phyloP scores from a whole-genome alignment of 1,284 basidiomycete species.

The Cryptococcus jaspeensis region DNA sequence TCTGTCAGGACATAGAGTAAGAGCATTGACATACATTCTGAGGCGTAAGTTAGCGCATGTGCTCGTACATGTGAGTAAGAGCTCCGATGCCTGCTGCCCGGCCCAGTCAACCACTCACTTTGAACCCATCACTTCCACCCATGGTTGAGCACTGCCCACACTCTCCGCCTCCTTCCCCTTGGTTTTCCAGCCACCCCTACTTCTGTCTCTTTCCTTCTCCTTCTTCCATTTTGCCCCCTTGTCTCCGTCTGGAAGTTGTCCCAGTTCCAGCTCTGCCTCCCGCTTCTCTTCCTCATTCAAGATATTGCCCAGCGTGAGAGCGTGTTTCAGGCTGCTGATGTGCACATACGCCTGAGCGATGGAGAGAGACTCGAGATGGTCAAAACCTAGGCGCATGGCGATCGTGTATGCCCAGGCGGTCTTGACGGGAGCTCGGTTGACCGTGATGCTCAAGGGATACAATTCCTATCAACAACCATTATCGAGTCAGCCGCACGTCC shows the following conservation, averaged over 20 bases:
- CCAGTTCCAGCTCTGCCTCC: constrained; percentile 46
- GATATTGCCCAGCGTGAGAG: constrained; percentile 71
- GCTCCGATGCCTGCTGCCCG: neutral
- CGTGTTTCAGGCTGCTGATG: constrained; percentile 81
- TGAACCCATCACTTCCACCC: constrained; percentile 84
- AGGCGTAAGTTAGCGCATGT: too few species aligned
- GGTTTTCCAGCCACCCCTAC: constrained; percentile 3
- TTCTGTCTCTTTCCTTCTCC: constrained; percentile 3
- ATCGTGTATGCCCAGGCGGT: constrained; percentile 87
- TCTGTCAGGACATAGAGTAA: neutral
- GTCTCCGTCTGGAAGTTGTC: constrained; percentile 38
- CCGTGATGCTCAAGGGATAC: constrained; percentile 61
- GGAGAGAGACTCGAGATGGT: constrained; percentile 74
- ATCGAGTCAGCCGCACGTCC: neutral
- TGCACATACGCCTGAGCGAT: constrained; percentile 73
- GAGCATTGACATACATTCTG: neutral
- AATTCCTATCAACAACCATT: constrained; percentile 57
- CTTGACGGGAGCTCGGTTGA: constrained; percentile 93
- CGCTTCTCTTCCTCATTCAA: constrained; percentile 53
- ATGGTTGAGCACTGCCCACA: constrained; percentile 75
- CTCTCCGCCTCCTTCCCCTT: constrained; percentile 47
- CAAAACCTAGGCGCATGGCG: constrained; percentile 80
- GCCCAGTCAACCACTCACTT: constrained; percentile 58
- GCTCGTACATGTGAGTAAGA: too few species aligned
- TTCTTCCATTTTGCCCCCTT: constrained; percentile 10